Conservation (phyloP, 2,329 filamentous ascomycete genomes). For the Geosmithia morbida region DNA sequence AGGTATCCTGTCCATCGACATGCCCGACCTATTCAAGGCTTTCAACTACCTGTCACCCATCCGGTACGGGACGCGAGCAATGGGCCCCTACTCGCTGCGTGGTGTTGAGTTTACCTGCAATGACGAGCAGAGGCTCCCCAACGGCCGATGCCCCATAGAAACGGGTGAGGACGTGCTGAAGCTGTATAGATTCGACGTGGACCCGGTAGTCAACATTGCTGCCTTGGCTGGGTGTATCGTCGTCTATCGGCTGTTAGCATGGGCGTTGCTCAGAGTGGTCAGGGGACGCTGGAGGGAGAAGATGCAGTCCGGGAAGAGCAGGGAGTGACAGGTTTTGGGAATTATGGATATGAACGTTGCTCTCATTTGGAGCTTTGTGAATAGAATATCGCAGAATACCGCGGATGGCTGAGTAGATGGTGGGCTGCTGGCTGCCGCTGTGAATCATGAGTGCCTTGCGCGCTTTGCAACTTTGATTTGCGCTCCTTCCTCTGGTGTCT, state of each 20-base stretch:
- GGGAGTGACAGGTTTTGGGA: neutral
- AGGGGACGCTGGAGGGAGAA: conserved; percentile 35
- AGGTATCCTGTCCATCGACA: conserved; percentile 55
- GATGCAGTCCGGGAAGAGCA: conserved; percentile 6
- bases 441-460: no score
- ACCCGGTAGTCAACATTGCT: conserved; percentile 46
- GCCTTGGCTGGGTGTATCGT: conserved; percentile 49
- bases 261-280: conserved; percentile 37
- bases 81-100: conserved; percentile 50
- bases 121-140: conserved; percentile 38
- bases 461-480: no score
- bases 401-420: no score
- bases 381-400: no score
- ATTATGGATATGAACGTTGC: neutral
- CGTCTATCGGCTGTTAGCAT: conserved; percentile 50
- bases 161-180: conserved; percentile 53
- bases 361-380: neutral
- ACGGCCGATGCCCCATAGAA: conserved; percentile 49
- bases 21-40: conserved; percentile 49
- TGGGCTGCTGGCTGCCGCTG: no score
- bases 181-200: conserved; percentile 50
- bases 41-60: conserved; percentile 62
- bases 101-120: conserved; percentile 50
- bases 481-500: no score
- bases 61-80: conserved; percentile 52